These are phyloP conservation scores for Auriscalpium orientale DNA, from an alignment of 768 basidiomycete genomes.

Conservation along the genomic window DNA sequence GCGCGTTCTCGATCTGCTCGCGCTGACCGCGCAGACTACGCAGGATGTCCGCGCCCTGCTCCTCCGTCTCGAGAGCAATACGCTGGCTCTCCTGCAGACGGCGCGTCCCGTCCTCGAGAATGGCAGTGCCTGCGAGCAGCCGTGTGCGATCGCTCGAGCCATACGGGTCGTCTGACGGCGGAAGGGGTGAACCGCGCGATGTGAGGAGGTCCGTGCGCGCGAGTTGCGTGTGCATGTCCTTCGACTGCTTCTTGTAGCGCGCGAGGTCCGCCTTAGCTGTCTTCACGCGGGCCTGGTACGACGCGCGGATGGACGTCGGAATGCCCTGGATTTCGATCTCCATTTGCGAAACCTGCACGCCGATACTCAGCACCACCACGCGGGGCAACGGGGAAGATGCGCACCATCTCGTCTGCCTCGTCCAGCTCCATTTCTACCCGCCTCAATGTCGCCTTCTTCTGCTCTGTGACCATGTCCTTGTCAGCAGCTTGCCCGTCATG, in stretches of 20 bases:
- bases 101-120: constrained; percentile 78
- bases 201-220: constrained; percentile 74
- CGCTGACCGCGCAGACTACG: constrained; percentile 77
- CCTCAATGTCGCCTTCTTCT: constrained; percentile 70
- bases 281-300: constrained; percentile 70
- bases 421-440: constrained; percentile 93
- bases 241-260: constrained; percentile 73
- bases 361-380: background rate
- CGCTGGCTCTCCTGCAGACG: constrained; percentile 86
- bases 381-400: constrained; percentile 15
- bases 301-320: constrained; percentile 72
- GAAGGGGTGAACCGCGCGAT: constrained; percentile 18
- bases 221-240: constrained; percentile 61
- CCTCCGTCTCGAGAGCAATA: constrained; percentile 92
- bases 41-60: constrained; percentile 89
- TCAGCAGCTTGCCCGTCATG: background rate
- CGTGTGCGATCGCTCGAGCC: constrained; percentile 67
- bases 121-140: constrained; percentile 67
- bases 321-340: constrained; percentile 96
- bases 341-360: constrained; percentile 88
- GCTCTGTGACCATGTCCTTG: constrained; percentile 41
- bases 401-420: constrained; percentile 95
- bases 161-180: constrained; percentile 78
- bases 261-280: constrained; percentile 68
- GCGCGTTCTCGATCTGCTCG: constrained; percentile 90